Conservation (phyloP, 176 grass and related monocot genomes). For the Rhynchospora breviuscula region DNA sequence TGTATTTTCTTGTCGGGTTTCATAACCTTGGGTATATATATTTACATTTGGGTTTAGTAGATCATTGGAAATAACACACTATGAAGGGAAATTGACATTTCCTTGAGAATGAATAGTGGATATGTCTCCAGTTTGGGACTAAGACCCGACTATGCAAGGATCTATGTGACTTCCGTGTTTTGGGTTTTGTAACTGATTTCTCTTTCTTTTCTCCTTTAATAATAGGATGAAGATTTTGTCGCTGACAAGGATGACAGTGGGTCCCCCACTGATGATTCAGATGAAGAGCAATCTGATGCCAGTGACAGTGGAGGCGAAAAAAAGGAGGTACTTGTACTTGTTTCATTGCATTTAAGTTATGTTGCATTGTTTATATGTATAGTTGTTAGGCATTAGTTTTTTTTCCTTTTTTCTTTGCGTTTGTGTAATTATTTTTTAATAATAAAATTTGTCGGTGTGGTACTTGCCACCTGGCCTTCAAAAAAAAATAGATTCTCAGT, state of each 20-base stretch:
- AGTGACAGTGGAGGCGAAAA: slow-evolving; percentile 81
- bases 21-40: background rate
- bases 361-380: background rate
- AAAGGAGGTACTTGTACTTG: slow-evolving; percentile 40
- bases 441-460: too few relatives aligned
- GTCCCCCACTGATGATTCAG: slow-evolving; percentile 97
- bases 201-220: background rate
- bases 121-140: background rate
- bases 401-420: too few relatives aligned
- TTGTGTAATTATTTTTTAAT: too few relatives aligned
- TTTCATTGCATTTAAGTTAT: slow-evolving; percentile 7
- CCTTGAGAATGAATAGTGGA: background rate
- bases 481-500: too few relatives aligned
- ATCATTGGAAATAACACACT: background rate
- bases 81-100: background rate
- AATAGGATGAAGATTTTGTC: slow-evolving; percentile 98
- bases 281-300: slow-evolving; percentile 74
- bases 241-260: slow-evolving; percentile 88
- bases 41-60: background rate
- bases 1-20: background rate
- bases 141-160: background rate
- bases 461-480: too few relatives aligned
- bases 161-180: background rate
- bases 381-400: too few relatives aligned
- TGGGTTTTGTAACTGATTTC: background rate